A percentile compares a stretch with the other conserved stretches of the same genome.
Conservation (phyloP, 2,329 filamentous ascomycete species). For the Trichoderma aggressivum region DNA sequence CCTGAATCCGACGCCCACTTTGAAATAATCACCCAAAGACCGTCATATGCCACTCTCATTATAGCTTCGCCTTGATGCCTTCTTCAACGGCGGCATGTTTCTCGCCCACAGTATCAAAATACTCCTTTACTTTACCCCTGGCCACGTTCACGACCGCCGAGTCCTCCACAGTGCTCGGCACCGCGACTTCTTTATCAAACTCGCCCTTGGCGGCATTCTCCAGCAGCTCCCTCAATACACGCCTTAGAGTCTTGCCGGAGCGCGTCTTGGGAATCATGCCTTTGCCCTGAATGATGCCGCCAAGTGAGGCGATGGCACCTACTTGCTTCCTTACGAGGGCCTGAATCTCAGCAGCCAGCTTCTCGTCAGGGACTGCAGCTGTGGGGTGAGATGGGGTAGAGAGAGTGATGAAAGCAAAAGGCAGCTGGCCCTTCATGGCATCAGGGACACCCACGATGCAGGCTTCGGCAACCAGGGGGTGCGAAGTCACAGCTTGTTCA, state of each 20-base stretch:
- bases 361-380: constrained; percentile 47
- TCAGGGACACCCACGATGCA: constrained; percentile 87
- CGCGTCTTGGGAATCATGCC: constrained; percentile 90
- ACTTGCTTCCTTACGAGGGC: constrained; percentile 73
- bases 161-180: constrained; percentile 87
- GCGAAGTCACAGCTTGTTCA: constrained; percentile 84
- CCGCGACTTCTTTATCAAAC: constrained; percentile 66
- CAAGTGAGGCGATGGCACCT: constrained; percentile 79
- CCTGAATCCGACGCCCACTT: not conserved
- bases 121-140: constrained; percentile 66
- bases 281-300: constrained; percentile 79
- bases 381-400: constrained; percentile 45
- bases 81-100: constrained; percentile 44
- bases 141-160: constrained; percentile 69
- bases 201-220: constrained; percentile 77
- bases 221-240: constrained; percentile 77
- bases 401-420: constrained; percentile 78
- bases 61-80: constrained; percentile 53
- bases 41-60: constrained; percentile 8
- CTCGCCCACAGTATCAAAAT: constrained; percentile 58
- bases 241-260: constrained; percentile 83
- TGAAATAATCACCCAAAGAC: not conserved
- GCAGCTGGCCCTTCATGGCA: constrained; percentile 80
- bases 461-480: constrained; percentile 75
- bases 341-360: constrained; percentile 62